Evolutionary conservation across 1,139 yeast species (phyloP).

Genomic region (Scheffersomyces insectosa): DNA sequence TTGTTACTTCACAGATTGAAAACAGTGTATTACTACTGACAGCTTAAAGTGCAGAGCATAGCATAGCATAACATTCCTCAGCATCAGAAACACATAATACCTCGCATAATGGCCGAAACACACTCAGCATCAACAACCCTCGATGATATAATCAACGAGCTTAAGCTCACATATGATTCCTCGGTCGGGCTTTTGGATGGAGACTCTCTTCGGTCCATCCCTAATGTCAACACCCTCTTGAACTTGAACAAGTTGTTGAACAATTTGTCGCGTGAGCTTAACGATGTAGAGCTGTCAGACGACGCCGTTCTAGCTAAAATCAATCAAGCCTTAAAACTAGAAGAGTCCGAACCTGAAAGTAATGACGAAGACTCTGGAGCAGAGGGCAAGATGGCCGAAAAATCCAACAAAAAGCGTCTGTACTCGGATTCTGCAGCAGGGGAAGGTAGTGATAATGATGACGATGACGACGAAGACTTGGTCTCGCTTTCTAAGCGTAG

Average conservation of each 20-base stretch:
- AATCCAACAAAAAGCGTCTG: slow-evolving; percentile 3
- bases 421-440: slow-evolving; percentile 3
- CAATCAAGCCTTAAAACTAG: slow-evolving; percentile 10
- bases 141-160: slow-evolving; percentile 52
- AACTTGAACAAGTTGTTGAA: slow-evolving; percentile 49
- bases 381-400: slow-evolving; percentile 6
- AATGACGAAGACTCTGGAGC: slow-evolving; percentile 6
- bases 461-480: slow-evolving; percentile 9
- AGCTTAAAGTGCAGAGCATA: too few species aligned
- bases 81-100: too few species aligned
- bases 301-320: slow-evolving; percentile 31
- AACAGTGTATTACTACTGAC: too few species aligned
- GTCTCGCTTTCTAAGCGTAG: slow-evolving; percentile 5
- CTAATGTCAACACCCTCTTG: slow-evolving; percentile 45
- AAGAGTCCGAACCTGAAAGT: slow-evolving; percentile 7
- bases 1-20: too few species aligned
- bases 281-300: slow-evolving; percentile 48
- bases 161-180: slow-evolving; percentile 57
- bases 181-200: slow-evolving; percentile 65
- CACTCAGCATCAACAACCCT: slow-evolving; percentile 45
- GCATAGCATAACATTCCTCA: too few species aligned
- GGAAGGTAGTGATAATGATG: slow-evolving; percentile 11
- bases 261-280: slow-evolving; percentile 51
- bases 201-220: slow-evolving; percentile 48
- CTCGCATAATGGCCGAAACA: slow-evolving; percentile 9